Conservation (phyloP, 768 basidiomycete species). For the Leccinellum albellum region DNA sequence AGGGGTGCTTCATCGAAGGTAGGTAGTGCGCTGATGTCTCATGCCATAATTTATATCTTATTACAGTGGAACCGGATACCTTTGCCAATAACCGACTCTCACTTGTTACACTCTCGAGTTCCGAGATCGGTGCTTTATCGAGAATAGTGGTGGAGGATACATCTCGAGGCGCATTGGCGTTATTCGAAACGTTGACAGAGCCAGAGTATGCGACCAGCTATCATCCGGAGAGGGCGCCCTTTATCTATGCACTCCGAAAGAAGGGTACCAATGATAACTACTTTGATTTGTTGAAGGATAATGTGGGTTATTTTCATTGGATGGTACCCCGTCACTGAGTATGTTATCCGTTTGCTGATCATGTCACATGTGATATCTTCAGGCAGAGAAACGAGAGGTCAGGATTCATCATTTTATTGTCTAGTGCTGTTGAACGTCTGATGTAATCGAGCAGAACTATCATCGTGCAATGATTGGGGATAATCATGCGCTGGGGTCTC, state of each 20-base stretch:
- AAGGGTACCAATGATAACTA: constrained; percentile 11
- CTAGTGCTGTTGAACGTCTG: neutral
- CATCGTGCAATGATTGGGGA: constrained; percentile 23
- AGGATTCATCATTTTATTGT: neutral
- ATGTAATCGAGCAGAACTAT: constrained; percentile 12
- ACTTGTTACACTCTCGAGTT: constrained; percentile 20
- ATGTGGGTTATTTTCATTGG: constrained; percentile 14
- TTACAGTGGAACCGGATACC: constrained; percentile 12
- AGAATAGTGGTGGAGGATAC: constrained; percentile 9
- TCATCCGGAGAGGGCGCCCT: constrained; percentile 18
- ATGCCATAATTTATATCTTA: neutral
- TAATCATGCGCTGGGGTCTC: constrained; percentile 17
- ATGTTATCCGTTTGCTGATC: neutral
- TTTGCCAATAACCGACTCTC: constrained; percentile 31
- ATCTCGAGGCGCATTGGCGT: constrained; percentile 8
- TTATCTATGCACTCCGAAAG: constrained; percentile 18
- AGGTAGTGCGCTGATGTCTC: neutral
- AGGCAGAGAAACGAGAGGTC: constrained; percentile 19
- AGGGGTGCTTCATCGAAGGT: constrained; percentile 32
- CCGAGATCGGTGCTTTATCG: constrained; percentile 5
- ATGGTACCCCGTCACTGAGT: neutral
- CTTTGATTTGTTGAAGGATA: constrained; percentile 21
- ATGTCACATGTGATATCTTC: neutral
- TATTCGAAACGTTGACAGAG: constrained; percentile 26
- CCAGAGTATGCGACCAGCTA: constrained; percentile 22